A percentile compares a stretch with the other conserved stretches of the same genome.
These are phyloP conservation scores for Cardamine occulta DNA, from an alignment of 345 rosid species.

Conservation along the genomic window DNA sequence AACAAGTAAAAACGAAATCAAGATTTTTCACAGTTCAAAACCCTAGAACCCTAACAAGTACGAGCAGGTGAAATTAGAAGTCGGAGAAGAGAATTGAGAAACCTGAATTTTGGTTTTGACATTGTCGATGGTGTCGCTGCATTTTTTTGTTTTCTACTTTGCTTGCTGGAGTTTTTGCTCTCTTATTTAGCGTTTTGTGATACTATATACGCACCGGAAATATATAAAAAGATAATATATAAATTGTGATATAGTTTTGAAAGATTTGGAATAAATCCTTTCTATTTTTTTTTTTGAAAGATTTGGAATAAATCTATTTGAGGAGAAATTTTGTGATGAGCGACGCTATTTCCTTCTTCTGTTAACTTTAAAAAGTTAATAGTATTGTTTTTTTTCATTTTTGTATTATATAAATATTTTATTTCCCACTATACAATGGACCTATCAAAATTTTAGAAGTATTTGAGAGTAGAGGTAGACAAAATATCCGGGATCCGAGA, in stretches of 20 bases:
- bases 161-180: not conserved
- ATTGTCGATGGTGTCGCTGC: slow-evolving; percentile 63
- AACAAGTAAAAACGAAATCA: not conserved
- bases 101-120: slow-evolving; percentile 66
- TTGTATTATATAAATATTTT: no score
- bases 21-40: not conserved
- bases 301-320: slow-evolving; percentile 6
- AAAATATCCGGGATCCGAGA: no score
- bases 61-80: not conserved
- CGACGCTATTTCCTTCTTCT: no score
- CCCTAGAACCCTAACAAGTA: slow-evolving; percentile 11
- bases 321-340: not conserved
- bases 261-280: slow-evolving; percentile 1
- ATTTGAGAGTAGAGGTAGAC: no score
- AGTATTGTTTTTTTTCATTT: no score
- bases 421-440: no score
- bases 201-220: not conserved
- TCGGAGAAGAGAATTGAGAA: not conserved
- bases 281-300: not conserved
- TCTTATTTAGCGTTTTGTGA: not conserved
- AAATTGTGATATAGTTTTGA: not conserved
- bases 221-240: no score
- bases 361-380: no score
- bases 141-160: not conserved
- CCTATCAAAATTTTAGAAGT: no score